Evolutionary conservation across 208 protist genomes (phyloP).

Genomic region (Trypanosoma scelopori): DNA sequence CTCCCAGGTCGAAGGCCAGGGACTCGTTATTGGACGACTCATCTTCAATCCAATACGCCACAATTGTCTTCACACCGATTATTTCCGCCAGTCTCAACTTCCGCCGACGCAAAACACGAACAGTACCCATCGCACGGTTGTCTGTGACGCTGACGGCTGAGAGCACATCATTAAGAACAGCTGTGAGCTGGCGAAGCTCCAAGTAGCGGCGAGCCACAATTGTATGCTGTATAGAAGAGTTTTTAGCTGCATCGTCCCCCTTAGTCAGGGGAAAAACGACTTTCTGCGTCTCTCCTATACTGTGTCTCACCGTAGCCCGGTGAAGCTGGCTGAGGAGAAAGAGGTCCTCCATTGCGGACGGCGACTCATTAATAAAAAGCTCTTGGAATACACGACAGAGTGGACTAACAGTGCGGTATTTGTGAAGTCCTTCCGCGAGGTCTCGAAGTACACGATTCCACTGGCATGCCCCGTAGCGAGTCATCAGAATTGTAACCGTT

Average conservation of each 20-base stretch:
- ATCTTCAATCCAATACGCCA: slow-evolving; percentile 40
- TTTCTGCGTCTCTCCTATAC: slow-evolving; percentile 26
- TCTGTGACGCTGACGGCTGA: slow-evolving; percentile 20
- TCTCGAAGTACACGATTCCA: slow-evolving; percentile 46
- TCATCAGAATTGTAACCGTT: slow-evolving; percentile 28
- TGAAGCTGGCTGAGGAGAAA: slow-evolving; percentile 35
- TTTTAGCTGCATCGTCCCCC: neutral
- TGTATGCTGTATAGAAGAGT: slow-evolving; percentile 26
- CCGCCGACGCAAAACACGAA: slow-evolving; percentile 3
- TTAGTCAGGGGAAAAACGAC: slow-evolving; percentile 6
- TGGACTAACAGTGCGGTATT: slow-evolving; percentile 36
- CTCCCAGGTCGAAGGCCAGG: slow-evolving; percentile 43
- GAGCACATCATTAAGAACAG: slow-evolving; percentile 33
- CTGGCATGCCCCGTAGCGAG: slow-evolving; percentile 40
- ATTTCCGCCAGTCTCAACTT: slow-evolving; percentile 33
- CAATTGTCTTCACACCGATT: slow-evolving; percentile 32
- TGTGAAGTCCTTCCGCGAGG: slow-evolving; percentile 37
- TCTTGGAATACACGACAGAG: slow-evolving; percentile 41
- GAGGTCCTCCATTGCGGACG: slow-evolving; percentile 32
- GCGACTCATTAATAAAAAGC: slow-evolving; percentile 42
- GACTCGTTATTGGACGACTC: slow-evolving; percentile 15
- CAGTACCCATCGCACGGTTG: slow-evolving; percentile 13
- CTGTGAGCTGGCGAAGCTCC: slow-evolving; percentile 35
- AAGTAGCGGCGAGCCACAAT: slow-evolving; percentile 48
- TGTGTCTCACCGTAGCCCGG: slow-evolving; percentile 26